Percentiles rank a stretch among this genome's conserved stretches.
Evolutionary conservation across 768 basidiomycete genomes (phyloP).

Genomic region (Boletus vinaceobasis): DNA sequence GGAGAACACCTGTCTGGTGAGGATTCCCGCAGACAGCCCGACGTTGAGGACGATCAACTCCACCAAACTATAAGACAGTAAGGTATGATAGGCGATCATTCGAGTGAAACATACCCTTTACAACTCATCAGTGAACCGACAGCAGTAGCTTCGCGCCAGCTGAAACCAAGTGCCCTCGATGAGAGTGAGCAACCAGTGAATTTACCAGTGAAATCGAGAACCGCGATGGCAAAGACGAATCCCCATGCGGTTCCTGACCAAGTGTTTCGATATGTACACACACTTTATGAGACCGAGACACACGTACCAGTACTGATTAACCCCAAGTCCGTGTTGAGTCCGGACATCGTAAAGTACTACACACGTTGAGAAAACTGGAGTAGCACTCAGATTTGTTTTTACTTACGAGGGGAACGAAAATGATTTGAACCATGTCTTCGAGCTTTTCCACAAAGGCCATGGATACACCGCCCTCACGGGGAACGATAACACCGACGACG

Average conservation of each 20-base stretch:
- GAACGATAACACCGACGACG: slow-evolving; percentile 76
- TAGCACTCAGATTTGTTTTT: not conserved
- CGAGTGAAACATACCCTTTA: slow-evolving; percentile 66
- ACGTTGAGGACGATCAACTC: slow-evolving; percentile 97
- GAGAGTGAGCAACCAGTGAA: slow-evolving; percentile 78
- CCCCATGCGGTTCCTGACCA: slow-evolving; percentile 75
- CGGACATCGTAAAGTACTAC: slow-evolving; percentile 91
- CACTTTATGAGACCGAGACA: not conserved
- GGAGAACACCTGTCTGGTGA: slow-evolving; percentile 78
- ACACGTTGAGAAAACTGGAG: not conserved
- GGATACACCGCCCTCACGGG: slow-evolving; percentile 82
- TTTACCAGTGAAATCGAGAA: slow-evolving; percentile 82
- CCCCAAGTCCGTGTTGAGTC: slow-evolving; percentile 87
- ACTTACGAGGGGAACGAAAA: slow-evolving; percentile 82
- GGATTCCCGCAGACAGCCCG: slow-evolving; percentile 74
- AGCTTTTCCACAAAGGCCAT: slow-evolving; percentile 87
- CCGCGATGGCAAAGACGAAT: slow-evolving; percentile 75
- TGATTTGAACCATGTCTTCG: slow-evolving; percentile 89
- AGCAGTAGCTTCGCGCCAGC: slow-evolving; percentile 74
- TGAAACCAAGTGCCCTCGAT: slow-evolving; percentile 69
- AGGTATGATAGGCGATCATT: not conserved
- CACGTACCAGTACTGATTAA: slow-evolving; percentile 68
- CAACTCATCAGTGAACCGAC: slow-evolving; percentile 95
- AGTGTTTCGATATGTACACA: not conserved
- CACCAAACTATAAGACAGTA: slow-evolving; percentile 54